phyloP scores from a whole-genome alignment of 2,329 filamentous ascomycete genomes.

The Trichophaea hybrida region DNA sequence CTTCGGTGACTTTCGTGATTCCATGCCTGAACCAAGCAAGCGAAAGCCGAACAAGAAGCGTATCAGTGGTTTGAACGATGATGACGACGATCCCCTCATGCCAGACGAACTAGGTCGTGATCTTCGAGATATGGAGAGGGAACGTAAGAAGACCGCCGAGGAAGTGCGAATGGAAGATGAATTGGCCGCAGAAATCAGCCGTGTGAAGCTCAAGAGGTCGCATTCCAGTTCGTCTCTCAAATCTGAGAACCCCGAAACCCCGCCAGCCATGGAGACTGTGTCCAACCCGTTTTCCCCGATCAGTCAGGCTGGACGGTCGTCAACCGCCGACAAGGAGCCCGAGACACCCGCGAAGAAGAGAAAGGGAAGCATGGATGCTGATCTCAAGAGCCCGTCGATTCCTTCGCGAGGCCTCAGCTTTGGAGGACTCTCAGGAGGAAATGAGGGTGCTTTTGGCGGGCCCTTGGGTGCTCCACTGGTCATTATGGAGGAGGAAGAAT shows the following conservation, averaged over 20 bases:
- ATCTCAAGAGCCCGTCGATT: slow-evolving; percentile 16
- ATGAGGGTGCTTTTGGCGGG: slow-evolving; percentile 10
- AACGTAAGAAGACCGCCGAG: slow-evolving; percentile 44
- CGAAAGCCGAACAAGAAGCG: slow-evolving; percentile 11
- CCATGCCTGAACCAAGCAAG: slow-evolving; percentile 1
- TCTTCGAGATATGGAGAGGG: slow-evolving; percentile 25
- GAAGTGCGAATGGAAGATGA: slow-evolving; percentile 60
- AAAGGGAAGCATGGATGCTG: slow-evolving; percentile 16
- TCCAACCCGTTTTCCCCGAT: neutral
- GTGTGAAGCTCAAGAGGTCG: slow-evolving; percentile 43
- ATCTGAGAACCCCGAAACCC: slow-evolving; percentile 16
- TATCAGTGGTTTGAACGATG: slow-evolving; percentile 39
- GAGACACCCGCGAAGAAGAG: slow-evolving; percentile 21
- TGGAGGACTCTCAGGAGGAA: slow-evolving; percentile 15
- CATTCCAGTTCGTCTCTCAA: slow-evolving; percentile 18
- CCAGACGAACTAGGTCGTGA: slow-evolving; percentile 35
- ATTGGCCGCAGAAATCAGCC: slow-evolving; percentile 63
- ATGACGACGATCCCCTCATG: slow-evolving; percentile 48
- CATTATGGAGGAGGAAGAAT: slow-evolving; percentile 14
- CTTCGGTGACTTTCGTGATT: slow-evolving; percentile 21
- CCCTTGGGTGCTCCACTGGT: slow-evolving; percentile 10
- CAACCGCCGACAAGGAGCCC: slow-evolving; percentile 8
- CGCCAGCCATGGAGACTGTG: slow-evolving; percentile 6
- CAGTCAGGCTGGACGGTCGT: neutral
- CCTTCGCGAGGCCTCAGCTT: slow-evolving; percentile 14